Percentiles rank a stretch among this genome's conserved stretches.
Conservation (phyloP, 805 yeast species). For the Kodamaea sagamina region DNA sequence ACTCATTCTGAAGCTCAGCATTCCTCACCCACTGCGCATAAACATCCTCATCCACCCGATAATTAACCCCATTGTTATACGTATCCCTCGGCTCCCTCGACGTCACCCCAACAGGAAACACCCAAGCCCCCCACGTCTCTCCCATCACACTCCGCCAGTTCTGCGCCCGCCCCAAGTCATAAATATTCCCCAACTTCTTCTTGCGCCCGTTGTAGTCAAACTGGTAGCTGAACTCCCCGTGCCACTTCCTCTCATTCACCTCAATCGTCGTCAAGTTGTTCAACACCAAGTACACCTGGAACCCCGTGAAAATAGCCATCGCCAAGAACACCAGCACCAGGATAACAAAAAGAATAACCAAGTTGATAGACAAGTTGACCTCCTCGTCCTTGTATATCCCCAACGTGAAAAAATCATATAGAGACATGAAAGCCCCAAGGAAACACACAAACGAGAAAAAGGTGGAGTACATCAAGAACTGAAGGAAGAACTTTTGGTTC, state of each 20-base stretch:
- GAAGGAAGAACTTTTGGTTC: constrained; percentile 80
- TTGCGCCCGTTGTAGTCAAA: constrained; percentile 44
- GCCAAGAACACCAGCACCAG: constrained; percentile 54
- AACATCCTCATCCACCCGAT: constrained; percentile 45
- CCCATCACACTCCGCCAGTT: constrained; percentile 85
- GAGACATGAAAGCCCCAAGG: constrained; percentile 37
- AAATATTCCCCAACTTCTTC: constrained; percentile 61
- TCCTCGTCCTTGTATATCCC: constrained; percentile 35
- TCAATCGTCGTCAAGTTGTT: constrained; percentile 82
- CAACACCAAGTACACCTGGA: constrained; percentile 59
- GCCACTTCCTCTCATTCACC: constrained; percentile 56
- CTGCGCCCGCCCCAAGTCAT: constrained; percentile 62
- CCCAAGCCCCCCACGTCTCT: constrained; percentile 60
- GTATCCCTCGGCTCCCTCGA: constrained; percentile 19
- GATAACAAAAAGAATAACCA: constrained; percentile 62
- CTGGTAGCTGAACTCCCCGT: constrained; percentile 34
- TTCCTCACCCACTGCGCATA: constrained; percentile 43
- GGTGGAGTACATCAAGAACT: constrained; percentile 61
- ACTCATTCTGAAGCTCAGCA: constrained; percentile 46
- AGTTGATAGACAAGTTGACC: constrained; percentile 53
- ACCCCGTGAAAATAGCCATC: constrained; percentile 50
- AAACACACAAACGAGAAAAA: constrained; percentile 48
- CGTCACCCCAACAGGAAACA: constrained; percentile 53
- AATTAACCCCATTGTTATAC: constrained; percentile 52
- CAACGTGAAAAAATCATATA: constrained; percentile 50